Evolutionary conservation across 805 yeast genomes (phyloP), one percentile per base, ranked within the genome.

Genomic region (Metahyphopichia silvanorum): DNA sequence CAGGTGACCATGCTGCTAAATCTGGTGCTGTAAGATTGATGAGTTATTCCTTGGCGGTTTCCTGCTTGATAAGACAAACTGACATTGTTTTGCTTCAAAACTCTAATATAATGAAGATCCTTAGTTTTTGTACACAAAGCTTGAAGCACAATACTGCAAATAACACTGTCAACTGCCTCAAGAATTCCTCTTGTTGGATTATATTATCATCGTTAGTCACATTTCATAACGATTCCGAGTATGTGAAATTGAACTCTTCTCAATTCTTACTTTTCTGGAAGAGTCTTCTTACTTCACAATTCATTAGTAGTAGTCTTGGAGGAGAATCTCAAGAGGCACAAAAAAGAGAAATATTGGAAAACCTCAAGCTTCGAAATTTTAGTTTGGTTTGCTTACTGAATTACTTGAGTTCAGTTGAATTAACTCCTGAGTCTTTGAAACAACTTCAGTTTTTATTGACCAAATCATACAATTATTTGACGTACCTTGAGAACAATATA

Each of bases 191-290:
- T 9, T 66, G 71, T 39, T 67, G 72, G 73, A 49, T 63, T 5
- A 54, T 65, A n/a, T 51, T 67, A 25, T 42, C 68, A 3, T 56
- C 71, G 0, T 47, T 66, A 30, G 64, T 65, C 5, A 63, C 69
- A 0, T 59, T 66, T 25, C 55, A 64, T 35, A 53, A 60, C 26
- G 63, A 61, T 20, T 61, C 69, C 0, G 73, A 66, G 38, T 64
- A 62, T 40, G 69, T 67, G 12, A 56, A 55, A 35, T 53, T 67
- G 40, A 66, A 66, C 39, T 62, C 71, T 1, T 66, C 73, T 1
- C 72, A 66, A 39, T 57, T 65, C 32, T 46, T 66, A 22, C 63
- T 67, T 5, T 66, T 66, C 28, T 67, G 72, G 72, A 67, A 67
- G 37, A 55, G 63, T 39, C 50, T 67, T 13, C 54, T 67, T 35